Conservation (phyloP, 163 green algal species). For the Coccomyxa subellipsoidea region DNA sequence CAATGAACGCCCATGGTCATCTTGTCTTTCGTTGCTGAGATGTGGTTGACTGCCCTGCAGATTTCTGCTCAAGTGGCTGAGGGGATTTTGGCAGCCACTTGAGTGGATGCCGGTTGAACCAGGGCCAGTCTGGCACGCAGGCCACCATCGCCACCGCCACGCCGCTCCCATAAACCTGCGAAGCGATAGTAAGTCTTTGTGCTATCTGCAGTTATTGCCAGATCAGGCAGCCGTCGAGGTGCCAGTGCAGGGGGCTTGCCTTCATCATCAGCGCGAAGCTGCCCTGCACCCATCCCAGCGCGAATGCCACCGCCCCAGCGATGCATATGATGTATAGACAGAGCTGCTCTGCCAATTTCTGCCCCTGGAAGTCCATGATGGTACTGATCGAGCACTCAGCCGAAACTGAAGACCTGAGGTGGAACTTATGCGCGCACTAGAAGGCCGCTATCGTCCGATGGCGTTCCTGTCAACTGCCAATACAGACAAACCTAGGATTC, state of each 20-base stretch:
- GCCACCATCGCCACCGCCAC: slow-evolving; percentile 46
- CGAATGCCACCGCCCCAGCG: slow-evolving; percentile 51
- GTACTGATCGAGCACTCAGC: no score
- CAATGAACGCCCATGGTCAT: background rate
- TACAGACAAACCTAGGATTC: background rate
- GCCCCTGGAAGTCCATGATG: slow-evolving; percentile 86
- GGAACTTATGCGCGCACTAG: background rate
- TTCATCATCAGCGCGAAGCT: slow-evolving; percentile 72
- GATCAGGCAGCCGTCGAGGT: background rate
- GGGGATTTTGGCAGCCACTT: slow-evolving; percentile 43
- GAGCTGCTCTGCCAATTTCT: slow-evolving; percentile 64
- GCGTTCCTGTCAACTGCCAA: background rate
- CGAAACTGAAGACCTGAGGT: background rate
- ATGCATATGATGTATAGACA: slow-evolving; percentile 45
- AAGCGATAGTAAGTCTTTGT: background rate
- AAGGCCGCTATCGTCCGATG: background rate
- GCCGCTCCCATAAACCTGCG: slow-evolving; percentile 56
- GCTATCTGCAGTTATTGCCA: background rate
- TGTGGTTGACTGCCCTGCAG: background rate
- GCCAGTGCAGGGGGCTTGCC: background rate
- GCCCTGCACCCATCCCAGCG: slow-evolving; percentile 48
- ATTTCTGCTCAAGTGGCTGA: background rate
- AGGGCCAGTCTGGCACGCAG: slow-evolving; percentile 73
- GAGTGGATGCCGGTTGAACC: slow-evolving; percentile 65
- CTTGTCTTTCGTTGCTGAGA: background rate